Evolutionary conservation across 768 basidiomycete species (phyloP), one percentile per base, ranked within the genome.

Genomic region (Panus rudis): DNA sequence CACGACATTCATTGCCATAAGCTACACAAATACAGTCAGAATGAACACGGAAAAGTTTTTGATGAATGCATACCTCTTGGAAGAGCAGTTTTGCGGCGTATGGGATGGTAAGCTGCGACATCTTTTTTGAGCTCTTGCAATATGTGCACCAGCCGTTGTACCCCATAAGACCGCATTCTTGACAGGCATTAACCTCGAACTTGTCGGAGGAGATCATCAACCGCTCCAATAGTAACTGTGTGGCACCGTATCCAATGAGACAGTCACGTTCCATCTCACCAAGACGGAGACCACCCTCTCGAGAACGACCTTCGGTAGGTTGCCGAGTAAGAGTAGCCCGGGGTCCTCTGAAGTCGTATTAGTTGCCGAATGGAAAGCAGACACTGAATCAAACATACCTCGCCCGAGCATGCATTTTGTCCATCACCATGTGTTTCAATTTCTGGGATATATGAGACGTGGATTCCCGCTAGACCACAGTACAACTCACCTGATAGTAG

Each of bases 261-360:
- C 96, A 99, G 65, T 99, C 96, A 35, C 96, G 84, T 60, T 99
- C 96, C 96, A 99, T 99, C 67, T 99, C 96, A 39, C 96, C 96
- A 13, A 99, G 71, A 35, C 96, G 89, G 50, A 99, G 67, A 47
- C 96, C 96, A 59, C 96, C 96, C 64, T 98, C 96, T 41, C 96
- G 82, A 42, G 92, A 96, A 42, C 96, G 82, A 66, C 96, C 96
- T 66, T 99, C 96, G 2, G 96, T 99, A 4, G 96, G 96, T 63
- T 99, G 96, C 33, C 96, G 81, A 2, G 96, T 99, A 41, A 99
- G 67, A 17, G 92, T 93, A 8, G 96, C 96, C 59, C 92, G 85
- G 35, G 96, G 96, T 13, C 96, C 94, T 57, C 90, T 92, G 17
- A 31, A 49, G 30, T 35, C 30, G 43, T 38, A 43, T 19, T 12